Percentiles rank a stretch among this genome's conserved stretches.
Evolutionary conservation across 2,329 filamentous ascomycete species (phyloP).

Genomic region (Fusarium subtropicale): DNA sequence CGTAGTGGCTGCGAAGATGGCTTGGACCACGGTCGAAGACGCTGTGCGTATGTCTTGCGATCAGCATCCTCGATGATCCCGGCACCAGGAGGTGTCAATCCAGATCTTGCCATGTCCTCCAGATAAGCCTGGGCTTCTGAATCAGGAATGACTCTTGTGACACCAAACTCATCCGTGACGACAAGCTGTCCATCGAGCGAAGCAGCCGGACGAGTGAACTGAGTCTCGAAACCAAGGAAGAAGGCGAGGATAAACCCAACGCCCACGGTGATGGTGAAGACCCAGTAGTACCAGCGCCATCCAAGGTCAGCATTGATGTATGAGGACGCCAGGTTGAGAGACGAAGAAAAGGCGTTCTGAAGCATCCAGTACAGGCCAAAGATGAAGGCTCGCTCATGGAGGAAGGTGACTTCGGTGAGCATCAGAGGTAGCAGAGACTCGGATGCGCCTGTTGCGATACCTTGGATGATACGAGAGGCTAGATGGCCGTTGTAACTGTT

Average conservation of each 20-base stretch:
- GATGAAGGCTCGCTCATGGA: conserved; percentile 15
- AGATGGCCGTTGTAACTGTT: conserved; percentile 13
- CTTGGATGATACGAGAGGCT: conserved; percentile 5
- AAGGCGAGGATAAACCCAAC: conserved; percentile 6
- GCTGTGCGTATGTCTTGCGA: conserved; percentile 7
- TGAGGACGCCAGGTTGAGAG: conserved; percentile 10
- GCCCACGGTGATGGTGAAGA: conserved; percentile 16
- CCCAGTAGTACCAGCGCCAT: conserved; percentile 24
- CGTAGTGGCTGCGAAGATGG: conserved; percentile 2
- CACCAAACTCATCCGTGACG: conserved; percentile 16
- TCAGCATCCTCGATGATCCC: neutral
- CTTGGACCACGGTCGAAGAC: conserved; percentile 19
- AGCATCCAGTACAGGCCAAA: conserved; percentile 25
- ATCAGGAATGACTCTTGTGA: conserved; percentile 16
- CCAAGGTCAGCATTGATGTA: conserved; percentile 22
- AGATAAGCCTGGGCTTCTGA: conserved; percentile 17
- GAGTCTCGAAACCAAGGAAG: conserved; percentile 12
- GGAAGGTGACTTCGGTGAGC: conserved; percentile 16
- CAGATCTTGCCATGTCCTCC: conserved; percentile 5
- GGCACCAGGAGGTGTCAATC: conserved; percentile 4
- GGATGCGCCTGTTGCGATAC: conserved; percentile 9
- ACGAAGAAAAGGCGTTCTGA: conserved; percentile 3
- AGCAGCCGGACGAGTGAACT: conserved; percentile 17
- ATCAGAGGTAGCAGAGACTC: conserved; percentile 17
- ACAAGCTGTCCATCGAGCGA: conserved; percentile 22